phyloP scores from a whole-genome alignment of 495 filamentous ascomycete species.

The Lentithecium fluviatile region DNA sequence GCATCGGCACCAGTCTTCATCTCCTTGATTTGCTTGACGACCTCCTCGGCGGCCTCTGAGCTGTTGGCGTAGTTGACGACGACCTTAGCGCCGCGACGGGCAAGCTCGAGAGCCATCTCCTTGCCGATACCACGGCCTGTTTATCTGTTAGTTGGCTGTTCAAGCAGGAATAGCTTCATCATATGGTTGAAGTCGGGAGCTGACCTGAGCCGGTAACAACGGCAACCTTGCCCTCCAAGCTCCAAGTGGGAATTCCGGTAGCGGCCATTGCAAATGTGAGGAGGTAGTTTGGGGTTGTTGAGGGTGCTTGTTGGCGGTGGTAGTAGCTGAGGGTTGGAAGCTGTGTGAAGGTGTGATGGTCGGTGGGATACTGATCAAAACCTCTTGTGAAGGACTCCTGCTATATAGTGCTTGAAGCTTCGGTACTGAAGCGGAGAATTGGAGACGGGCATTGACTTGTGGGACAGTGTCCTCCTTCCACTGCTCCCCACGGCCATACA shows the following conservation, averaged over 20 bases:
- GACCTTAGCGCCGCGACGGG: conserved; percentile 48
- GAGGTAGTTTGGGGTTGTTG: not conserved
- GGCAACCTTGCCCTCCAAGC: conserved; percentile 49
- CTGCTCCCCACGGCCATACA: conserved; percentile 14
- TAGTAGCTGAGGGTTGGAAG: conserved; percentile 1
- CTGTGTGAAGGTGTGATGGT: conserved; percentile 9
- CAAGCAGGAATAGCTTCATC: not conserved
- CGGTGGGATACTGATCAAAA: not conserved
- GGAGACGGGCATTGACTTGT: conserved; percentile 22
- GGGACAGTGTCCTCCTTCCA: conserved; percentile 7
- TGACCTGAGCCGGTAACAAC: conserved; percentile 48
- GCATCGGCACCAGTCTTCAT: conserved; percentile 44
- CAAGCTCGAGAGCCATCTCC: conserved; percentile 48
- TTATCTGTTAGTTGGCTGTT: conserved; percentile 1
- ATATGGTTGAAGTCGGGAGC: conserved; percentile 3
- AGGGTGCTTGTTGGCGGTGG: conserved; percentile 7
- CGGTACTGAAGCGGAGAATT: conserved; percentile 27
- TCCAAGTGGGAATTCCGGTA: conserved; percentile 34
- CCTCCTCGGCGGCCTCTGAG: conserved; percentile 48
- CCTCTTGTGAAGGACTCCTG: not conserved
- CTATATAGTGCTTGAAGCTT: conserved; percentile 18
- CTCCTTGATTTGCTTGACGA: conserved; percentile 50
- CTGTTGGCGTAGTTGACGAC: conserved; percentile 50
- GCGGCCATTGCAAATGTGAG: conserved; percentile 26
- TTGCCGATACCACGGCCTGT: conserved; percentile 47